Percentiles rank a stretch among this genome's conserved stretches.
These are phyloP conservation scores for Fusarium sp. DNA, from an alignment of 2,329 filamentous ascomycete genomes.

Conservation along the genomic window DNA sequence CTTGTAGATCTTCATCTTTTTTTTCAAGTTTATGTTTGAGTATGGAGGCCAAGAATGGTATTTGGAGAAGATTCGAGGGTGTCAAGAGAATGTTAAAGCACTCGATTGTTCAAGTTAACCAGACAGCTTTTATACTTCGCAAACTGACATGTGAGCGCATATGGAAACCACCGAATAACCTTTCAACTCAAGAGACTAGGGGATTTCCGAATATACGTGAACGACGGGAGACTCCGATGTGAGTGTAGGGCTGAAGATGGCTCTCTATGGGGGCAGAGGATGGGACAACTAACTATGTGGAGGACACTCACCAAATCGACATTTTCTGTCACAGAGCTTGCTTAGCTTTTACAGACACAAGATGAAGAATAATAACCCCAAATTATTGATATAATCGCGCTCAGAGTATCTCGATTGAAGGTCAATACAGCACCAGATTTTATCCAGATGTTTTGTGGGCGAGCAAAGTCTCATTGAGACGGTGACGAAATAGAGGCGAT, in stretches of 20 bases:
- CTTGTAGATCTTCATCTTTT: slow-evolving; percentile 10
- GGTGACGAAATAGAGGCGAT: background rate
- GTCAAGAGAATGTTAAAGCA: background rate
- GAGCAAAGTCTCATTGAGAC: background rate
- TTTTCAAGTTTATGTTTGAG: background rate
- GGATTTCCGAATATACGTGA: background rate
- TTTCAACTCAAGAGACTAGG: background rate
- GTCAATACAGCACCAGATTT: background rate
- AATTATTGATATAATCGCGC: background rate
- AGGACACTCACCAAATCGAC: background rate
- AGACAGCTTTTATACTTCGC: background rate
- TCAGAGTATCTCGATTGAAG: background rate
- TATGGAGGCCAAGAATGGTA: background rate
- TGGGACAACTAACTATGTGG: background rate
- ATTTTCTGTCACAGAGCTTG: background rate
- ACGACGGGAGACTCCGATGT: background rate
- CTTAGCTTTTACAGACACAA: background rate
- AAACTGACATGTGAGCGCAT: background rate
- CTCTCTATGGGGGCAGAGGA: background rate
- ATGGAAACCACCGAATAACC: background rate
- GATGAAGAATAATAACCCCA: background rate
- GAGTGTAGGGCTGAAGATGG: background rate
- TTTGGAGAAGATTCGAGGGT: background rate
- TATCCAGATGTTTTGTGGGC: background rate
- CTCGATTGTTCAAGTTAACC: background rate